Evolutionary conservation across 139 green algal species (phyloP).

Genomic region (Trebouxia sp.): DNA sequence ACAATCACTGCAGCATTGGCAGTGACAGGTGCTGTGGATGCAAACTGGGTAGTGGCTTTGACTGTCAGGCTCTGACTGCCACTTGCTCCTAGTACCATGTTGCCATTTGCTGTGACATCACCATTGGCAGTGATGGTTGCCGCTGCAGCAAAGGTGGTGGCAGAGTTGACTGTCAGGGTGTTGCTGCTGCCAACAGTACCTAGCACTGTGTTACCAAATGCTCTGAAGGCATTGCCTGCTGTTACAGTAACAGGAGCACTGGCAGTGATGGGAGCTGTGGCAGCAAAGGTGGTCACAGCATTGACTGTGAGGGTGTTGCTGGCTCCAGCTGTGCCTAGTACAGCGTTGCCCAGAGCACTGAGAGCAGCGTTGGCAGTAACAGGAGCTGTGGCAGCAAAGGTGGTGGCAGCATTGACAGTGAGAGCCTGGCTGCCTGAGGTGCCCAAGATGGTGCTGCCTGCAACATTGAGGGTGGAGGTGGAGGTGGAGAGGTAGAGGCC

Average conservation of each 20-base stretch:
- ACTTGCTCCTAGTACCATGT: neutral
- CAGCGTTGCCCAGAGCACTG: neutral
- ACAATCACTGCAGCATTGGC: neutral
- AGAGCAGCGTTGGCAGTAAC: neutral
- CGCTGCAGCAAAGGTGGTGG: neutral
- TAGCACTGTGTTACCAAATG: neutral
- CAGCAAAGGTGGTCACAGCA: neutral
- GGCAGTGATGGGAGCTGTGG: neutral
- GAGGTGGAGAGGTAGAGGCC: neutral
- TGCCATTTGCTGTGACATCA: neutral
- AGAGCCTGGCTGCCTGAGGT: neutral
- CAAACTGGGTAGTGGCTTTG: neutral
- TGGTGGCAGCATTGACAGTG: slow-evolving; percentile 9
- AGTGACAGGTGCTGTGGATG: neutral
- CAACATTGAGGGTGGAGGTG: neutral
- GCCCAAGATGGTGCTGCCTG: neutral
- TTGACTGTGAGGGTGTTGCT: neutral
- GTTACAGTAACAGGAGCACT: neutral
- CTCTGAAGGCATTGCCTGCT: neutral
- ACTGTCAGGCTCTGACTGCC: slow-evolving; percentile 9
- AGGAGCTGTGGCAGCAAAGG: neutral
- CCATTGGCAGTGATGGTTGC: neutral
- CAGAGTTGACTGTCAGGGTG: neutral
- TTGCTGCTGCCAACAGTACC: neutral
- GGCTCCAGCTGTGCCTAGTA: neutral